These are phyloP conservation scores for Eutypa lata DNA, from an alignment of 2,329 filamentous ascomycete species.

Conservation along the genomic window DNA sequence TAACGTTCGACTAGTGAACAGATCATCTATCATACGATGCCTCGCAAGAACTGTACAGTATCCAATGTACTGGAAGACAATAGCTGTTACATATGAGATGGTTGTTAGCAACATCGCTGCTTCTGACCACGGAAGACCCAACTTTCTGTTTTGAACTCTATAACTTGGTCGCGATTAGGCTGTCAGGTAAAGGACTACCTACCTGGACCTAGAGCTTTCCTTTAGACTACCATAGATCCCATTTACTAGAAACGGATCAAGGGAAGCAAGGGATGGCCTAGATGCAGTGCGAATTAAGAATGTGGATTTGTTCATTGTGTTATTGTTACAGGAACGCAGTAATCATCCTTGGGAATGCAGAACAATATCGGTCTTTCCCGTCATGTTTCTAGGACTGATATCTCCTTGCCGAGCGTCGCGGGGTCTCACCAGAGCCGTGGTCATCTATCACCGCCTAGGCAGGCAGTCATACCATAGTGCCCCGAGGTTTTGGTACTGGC, in stretches of 20 bases:
- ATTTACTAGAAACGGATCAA: not conserved
- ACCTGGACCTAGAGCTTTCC: not conserved
- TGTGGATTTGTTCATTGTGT: constrained; percentile 17
- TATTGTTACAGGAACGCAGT: constrained; percentile 12
- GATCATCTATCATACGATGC: too few relatives aligned
- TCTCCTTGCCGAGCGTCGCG: constrained; percentile 13
- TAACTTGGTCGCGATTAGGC: too few relatives aligned
- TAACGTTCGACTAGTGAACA: too few relatives aligned
- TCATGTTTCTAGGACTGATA: constrained; percentile 14
- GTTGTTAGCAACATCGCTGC: too few relatives aligned
- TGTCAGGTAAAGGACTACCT: too few relatives aligned
- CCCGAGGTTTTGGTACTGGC: constrained; percentile 12
- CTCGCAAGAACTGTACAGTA: too few relatives aligned
- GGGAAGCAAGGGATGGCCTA: not conserved
- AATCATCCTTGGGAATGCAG: constrained; percentile 19
- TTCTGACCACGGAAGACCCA: too few relatives aligned
- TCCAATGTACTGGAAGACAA: too few relatives aligned
- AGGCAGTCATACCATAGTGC: constrained; percentile 9
- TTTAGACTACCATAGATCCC: not conserved
- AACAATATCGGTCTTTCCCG: constrained; percentile 12
- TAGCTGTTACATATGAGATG: too few relatives aligned
- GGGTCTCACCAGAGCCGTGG: constrained; percentile 1
- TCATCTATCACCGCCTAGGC: constrained; percentile 7
- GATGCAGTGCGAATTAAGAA: constrained; percentile 7
- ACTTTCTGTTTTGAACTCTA: too few relatives aligned